Percentiles rank a stretch among this genome's conserved stretches.
Evolutionary conservation across 768 basidiomycete species (phyloP).

Genomic region (Boletus fagicola): DNA sequence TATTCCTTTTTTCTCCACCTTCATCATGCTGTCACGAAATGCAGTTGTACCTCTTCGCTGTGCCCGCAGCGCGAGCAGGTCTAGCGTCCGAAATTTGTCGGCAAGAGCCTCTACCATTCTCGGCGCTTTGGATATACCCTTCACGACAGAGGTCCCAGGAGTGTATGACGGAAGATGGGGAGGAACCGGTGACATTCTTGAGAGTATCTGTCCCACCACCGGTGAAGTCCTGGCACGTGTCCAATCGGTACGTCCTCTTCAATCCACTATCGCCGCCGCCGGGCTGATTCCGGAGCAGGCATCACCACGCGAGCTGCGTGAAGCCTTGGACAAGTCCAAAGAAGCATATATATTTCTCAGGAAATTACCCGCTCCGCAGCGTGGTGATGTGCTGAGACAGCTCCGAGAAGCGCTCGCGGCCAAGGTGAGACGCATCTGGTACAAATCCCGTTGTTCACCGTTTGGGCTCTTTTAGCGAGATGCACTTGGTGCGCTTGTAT

Average conservation of each 20-base stretch:
- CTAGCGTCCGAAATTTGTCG: conserved; percentile 50
- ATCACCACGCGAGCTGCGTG: conserved; percentile 68
- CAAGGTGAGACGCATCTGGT: conserved; percentile 50
- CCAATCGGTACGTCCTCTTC: conserved; percentile 49
- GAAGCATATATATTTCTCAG: conserved; percentile 74
- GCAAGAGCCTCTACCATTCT: conserved; percentile 69
- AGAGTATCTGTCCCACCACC: conserved; percentile 81
- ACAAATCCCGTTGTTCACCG: conserved; percentile 9
- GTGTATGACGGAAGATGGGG: conserved; percentile 85
- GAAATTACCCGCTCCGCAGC: conserved; percentile 77
- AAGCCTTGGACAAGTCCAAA: conserved; percentile 63
- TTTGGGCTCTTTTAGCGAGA: conserved; percentile 50
- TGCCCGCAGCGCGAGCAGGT: conserved; percentile 18
- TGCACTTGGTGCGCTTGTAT: conserved; percentile 77
- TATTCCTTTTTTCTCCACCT: background rate
- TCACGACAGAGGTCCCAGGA: conserved; percentile 58
- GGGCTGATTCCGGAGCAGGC: conserved; percentile 43
- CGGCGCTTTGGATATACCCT: conserved; percentile 57
- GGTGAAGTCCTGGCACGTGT: conserved; percentile 81
- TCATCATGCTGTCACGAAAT: conserved; percentile 29
- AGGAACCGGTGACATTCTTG: conserved; percentile 66
- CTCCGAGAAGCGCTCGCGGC: conserved; percentile 76
- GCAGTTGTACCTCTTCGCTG: conserved; percentile 9
- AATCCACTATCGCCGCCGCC: background rate
- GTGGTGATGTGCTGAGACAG: conserved; percentile 87